Percentiles rank a stretch among this genome's conserved stretches.
These are phyloP conservation scores for Vitis amurensis DNA, from an alignment of 164 flowering plant genomes.

Conservation along the genomic window DNA sequence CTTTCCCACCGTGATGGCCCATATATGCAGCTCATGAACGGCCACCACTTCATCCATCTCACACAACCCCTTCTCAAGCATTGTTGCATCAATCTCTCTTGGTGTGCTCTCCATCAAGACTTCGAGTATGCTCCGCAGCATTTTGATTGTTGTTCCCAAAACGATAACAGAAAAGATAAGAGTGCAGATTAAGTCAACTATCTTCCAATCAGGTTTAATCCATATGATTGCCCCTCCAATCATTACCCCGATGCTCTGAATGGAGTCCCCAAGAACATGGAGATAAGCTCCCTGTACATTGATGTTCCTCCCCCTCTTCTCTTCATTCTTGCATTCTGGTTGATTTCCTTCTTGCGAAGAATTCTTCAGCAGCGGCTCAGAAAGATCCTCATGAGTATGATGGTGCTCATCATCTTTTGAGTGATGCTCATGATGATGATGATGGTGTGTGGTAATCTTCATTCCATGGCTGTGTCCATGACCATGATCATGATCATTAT, in stretches of 20 bases:
- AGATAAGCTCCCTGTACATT: constrained; percentile 49
- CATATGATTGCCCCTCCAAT: constrained; percentile 47
- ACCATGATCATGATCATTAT: constrained; percentile 18
- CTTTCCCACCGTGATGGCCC: constrained; percentile 50
- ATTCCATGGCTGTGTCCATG: constrained; percentile 25
- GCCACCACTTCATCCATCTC: constrained; percentile 43
- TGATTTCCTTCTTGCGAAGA: constrained; percentile 5
- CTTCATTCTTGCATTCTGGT: background rate
- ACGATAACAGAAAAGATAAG: constrained; percentile 37
- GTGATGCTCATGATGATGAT: constrained; percentile 13
- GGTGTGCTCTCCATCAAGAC: constrained; percentile 56
- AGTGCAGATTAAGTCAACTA: constrained; percentile 40
- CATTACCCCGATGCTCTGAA: constrained; percentile 47
- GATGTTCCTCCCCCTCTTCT: constrained; percentile 25
- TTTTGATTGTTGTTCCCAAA: constrained; percentile 39
- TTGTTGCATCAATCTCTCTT: constrained; percentile 44
- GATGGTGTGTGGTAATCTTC: constrained; percentile 18
- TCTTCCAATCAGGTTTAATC: constrained; percentile 41
- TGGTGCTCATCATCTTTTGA: constrained; percentile 7
- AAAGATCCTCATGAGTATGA: constrained; percentile 12
- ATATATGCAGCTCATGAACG: constrained; percentile 44
- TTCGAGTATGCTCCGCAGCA: constrained; percentile 38
- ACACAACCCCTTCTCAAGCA: constrained; percentile 34
- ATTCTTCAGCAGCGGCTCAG: constrained; percentile 21
- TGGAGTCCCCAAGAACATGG: constrained; percentile 45